These are phyloP conservation scores for Lactarius hengduanensis DNA, from an alignment of 768 basidiomycete species.

Conservation along the genomic window DNA sequence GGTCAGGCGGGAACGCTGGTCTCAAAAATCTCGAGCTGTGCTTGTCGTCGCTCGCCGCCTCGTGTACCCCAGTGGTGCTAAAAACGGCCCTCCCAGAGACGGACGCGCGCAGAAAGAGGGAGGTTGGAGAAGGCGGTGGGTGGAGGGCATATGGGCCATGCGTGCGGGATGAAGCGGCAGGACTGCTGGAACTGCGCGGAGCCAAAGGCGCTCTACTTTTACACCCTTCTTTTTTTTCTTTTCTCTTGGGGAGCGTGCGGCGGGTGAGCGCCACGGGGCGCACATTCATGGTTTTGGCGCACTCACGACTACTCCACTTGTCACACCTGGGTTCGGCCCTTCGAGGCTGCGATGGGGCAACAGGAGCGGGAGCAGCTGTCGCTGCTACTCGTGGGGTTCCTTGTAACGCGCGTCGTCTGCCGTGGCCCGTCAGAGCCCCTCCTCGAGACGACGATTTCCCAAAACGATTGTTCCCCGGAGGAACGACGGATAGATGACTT, in stretches of 20 bases:
- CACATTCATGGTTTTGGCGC: conserved; percentile 7
- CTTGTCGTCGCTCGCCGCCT: conserved; percentile 7
- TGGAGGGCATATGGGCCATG: not conserved
- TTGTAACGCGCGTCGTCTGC: not conserved
- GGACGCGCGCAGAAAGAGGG: not conserved
- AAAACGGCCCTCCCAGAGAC: not conserved
- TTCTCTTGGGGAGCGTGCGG: conserved; percentile 4
- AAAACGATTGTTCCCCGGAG: conserved; percentile 19
- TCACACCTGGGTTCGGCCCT: not conserved
- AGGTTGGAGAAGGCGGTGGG: not conserved
- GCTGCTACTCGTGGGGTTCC: conserved; percentile 11
- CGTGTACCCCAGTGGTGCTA: conserved; percentile 18
- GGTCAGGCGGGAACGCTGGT: conserved; percentile 17
- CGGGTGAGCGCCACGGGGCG: conserved; percentile 1
- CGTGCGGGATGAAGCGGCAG: conserved; percentile 20
- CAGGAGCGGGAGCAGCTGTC: conserved; percentile 10
- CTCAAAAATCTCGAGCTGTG: conserved; percentile 20
- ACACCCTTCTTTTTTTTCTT: not conserved
- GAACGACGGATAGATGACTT: conserved; percentile 7
- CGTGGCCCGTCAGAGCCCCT: not conserved
- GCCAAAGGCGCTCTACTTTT: not conserved
- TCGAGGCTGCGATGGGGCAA: conserved; percentile 7
- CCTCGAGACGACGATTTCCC: conserved; percentile 1
- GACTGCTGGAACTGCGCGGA: conserved; percentile 10
- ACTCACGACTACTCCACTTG: conserved; percentile 12